A percentile compares a stretch with the other conserved stretches of the same genome.
Conservation (phyloP, 1,284 basidiomycete genomes). For the Moesziomyces globuligerus region DNA sequence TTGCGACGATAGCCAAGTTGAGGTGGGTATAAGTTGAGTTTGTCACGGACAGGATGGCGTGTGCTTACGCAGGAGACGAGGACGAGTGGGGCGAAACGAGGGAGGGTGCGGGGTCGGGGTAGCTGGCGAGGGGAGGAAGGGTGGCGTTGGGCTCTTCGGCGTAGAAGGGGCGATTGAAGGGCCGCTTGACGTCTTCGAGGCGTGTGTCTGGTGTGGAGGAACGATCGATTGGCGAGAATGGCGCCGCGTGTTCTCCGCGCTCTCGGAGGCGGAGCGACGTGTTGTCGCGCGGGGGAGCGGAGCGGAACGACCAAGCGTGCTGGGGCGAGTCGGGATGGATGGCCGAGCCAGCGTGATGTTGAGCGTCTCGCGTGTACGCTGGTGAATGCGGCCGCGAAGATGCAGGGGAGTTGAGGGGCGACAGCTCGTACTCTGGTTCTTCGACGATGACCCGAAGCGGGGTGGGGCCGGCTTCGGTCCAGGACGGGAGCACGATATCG, state of each 20-base stretch:
- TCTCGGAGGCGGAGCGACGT: constrained; percentile 38
- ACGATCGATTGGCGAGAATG: constrained; percentile 39
- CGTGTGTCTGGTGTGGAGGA: constrained; percentile 48
- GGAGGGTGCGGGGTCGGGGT: constrained; percentile 4
- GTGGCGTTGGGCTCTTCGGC: neutral
- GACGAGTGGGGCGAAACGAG: constrained; percentile 3
- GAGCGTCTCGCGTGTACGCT: constrained; percentile 4
- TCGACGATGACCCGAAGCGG: constrained; percentile 49
- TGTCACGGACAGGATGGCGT: too few relatives aligned
- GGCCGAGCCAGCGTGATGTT: constrained; percentile 10
- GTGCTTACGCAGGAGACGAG: neutral
- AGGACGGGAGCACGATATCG: constrained; percentile 45
- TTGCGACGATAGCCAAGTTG: too few relatives aligned
- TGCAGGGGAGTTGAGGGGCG: constrained; percentile 18
- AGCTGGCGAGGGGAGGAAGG: neutral
- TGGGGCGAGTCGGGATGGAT: constrained; percentile 1
- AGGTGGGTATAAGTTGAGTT: too few relatives aligned
- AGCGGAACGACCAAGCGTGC: constrained; percentile 18
- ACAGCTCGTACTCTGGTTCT: constrained; percentile 35
- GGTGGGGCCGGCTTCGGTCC: constrained; percentile 41
- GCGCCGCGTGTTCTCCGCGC: constrained; percentile 25
- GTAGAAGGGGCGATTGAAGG: constrained; percentile 28
- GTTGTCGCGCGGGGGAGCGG: constrained; percentile 18
- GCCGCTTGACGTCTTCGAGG: constrained; percentile 43
- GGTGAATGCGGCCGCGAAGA: constrained; percentile 24